phyloP scores from a whole-genome alignment of 106 monocot species.

The Allium fistulosum region DNA sequence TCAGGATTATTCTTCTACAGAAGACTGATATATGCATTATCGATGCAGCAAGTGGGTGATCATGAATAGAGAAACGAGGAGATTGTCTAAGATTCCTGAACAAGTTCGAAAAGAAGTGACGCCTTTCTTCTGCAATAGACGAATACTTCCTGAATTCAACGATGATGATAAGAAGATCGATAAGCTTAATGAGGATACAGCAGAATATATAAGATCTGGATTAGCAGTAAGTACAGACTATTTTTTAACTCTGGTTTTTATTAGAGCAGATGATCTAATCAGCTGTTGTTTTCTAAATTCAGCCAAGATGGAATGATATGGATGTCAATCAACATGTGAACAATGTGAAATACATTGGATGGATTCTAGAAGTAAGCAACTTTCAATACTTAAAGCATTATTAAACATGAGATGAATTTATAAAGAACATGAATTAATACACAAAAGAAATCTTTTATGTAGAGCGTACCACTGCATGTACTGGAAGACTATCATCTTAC shows the following conservation, averaged over 20 bases:
- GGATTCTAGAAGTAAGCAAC: conserved; percentile 46
- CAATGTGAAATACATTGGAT: conserved; percentile 56
- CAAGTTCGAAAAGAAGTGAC: conserved; percentile 45
- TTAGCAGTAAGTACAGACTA: conserved; percentile 26
- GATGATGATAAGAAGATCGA: conserved; percentile 17
- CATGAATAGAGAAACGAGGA: conserved; percentile 55
- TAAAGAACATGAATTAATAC: background rate
- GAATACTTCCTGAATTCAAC: conserved; percentile 2
- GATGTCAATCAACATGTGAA: conserved; percentile 65
- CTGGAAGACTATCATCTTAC: conserved; percentile 43
- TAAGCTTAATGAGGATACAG: conserved; percentile 40
- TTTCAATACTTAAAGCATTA: background rate
- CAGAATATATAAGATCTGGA: conserved; percentile 39
- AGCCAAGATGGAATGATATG: conserved; percentile 65
- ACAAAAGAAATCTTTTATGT: background rate
- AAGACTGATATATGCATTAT: too few species aligned
- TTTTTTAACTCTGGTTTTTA: background rate
- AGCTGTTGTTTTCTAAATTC: background rate
- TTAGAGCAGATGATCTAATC: too few species aligned
- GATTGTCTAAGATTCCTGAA: conserved; percentile 44
- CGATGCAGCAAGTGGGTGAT: conserved; percentile 61
- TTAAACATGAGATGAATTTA: background rate
- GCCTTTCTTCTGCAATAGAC: conserved; percentile 31
- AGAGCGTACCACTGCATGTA: conserved; percentile 55
- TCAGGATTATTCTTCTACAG: background rate